Conservation (phyloP, 345 rosid genomes). For the Melaleuca alternifolia region DNA sequence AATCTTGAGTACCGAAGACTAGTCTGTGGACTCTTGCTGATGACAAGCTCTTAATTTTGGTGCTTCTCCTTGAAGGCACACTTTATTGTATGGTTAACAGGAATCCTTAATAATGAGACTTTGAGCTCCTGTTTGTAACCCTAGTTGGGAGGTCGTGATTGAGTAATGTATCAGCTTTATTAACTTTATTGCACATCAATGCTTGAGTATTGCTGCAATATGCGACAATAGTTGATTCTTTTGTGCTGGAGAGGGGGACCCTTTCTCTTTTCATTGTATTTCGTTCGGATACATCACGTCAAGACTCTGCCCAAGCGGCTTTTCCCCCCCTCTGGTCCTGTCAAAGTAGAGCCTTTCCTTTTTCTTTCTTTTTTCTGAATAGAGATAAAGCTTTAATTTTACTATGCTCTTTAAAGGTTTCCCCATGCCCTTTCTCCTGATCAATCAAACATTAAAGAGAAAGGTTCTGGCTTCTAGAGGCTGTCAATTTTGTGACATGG, state of each 20-base stretch:
- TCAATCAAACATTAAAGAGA: not conserved
- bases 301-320: not conserved
- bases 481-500: not conserved
- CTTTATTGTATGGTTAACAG: not conserved
- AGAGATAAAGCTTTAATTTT: not conserved
- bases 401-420: not conserved
- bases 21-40: not conserved
- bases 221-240: not conserved
- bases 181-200: not conserved
- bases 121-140: not conserved
- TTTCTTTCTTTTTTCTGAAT: not conserved
- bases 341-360: not conserved
- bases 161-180: not conserved
- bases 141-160: not conserved
- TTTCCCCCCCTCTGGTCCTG: not conserved
- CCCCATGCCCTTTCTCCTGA: not conserved
- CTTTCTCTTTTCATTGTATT: not conserved
- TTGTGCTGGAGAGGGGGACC: not conserved
- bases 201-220: not conserved
- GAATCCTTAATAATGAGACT: not conserved
- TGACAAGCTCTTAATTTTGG: not conserved
- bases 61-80: not conserved
- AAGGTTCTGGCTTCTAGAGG: not conserved
- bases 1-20: not conserved
- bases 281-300: not conserved